phyloP scores from a whole-genome alignment of 2,329 filamentous ascomycete species.

The Dothidotthia symphoricarpi region DNA sequence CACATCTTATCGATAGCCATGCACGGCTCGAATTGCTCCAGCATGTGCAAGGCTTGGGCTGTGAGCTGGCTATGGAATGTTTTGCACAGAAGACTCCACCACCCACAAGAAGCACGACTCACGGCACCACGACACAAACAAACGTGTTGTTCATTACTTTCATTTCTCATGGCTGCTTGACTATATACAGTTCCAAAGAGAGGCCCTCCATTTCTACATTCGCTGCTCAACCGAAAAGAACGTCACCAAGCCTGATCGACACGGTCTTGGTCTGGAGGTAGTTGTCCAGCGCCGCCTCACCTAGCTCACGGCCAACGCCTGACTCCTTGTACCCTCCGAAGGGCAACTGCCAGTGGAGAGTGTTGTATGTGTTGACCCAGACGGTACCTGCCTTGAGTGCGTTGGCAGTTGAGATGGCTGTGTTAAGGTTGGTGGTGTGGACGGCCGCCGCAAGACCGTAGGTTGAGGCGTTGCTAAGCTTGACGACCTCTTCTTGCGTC shows the following conservation, averaged over 20 bases:
- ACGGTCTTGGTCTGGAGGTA: slow-evolving; percentile 48
- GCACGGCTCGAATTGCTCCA: no score
- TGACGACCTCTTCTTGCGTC: slow-evolving; percentile 69
- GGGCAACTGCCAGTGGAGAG: slow-evolving; percentile 64
- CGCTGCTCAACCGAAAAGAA: slow-evolving; percentile 47
- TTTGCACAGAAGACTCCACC: no score
- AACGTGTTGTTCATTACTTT: not conserved
- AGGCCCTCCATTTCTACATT: not conserved
- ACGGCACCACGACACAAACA: not conserved
- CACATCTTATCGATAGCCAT: no score
- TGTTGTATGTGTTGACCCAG: slow-evolving; percentile 71
- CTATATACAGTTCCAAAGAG: not conserved
- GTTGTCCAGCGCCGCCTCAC: slow-evolving; percentile 52
- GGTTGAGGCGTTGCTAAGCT: slow-evolving; percentile 68
- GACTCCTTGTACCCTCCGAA: slow-evolving; percentile 47
- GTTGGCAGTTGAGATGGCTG: slow-evolving; percentile 72
- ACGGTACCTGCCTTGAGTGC: slow-evolving; percentile 67
- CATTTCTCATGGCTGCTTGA: not conserved
- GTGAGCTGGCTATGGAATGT: no score
- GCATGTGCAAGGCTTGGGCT: no score
- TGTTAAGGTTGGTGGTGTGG: slow-evolving; percentile 76
- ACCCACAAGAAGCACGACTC: no score
- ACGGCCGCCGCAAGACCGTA: slow-evolving; percentile 76
- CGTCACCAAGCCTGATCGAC: slow-evolving; percentile 51
- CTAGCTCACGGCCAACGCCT: slow-evolving; percentile 50